Base-by-base conservation (phyloP, 202 grass and related monocot species). In the Schoenoplectus tabernaemontani region DNA sequence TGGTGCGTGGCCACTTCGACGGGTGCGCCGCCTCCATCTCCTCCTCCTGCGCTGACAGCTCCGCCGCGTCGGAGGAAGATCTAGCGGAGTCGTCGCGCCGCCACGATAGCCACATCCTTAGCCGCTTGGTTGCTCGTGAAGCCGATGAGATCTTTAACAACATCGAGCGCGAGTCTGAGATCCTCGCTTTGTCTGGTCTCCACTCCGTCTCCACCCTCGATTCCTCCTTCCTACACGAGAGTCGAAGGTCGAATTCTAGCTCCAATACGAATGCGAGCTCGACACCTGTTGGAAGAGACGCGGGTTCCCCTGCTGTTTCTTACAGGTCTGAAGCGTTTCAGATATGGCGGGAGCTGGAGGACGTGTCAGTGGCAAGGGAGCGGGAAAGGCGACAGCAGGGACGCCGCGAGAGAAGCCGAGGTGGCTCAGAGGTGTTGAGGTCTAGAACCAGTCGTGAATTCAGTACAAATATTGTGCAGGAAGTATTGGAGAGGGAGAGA, bases 301-400 rank as follows among this genome's bases (percentile, higher is more conserved):
- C 28, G 28, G 28, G 81, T 48, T 42, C 65, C 63, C 39, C 66
- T 44, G 56, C 58, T 24, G 77, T 80, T 11, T 63, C 77, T 5
- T 89, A 89, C 24, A 78, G 89, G 1, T 46, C 89, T 4, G 86
- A 90, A 2, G 87, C 93, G 19, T 90, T 99, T n/a, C 96, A 99
- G 96, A 99, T 99, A 90, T 96, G 96, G 96, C 81, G 96, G 76
- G 92, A 99, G 81, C 88, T 99, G 68, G 92, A 99, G 85, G 86
- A 96, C 32, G 73, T 77, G 3, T 68, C 80, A 1, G 62, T 47
- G 5, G 78, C 78, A 26, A 66, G 42, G 58, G 78, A 88, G 61
- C 59, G 86, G 77, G 86, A 85, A 33, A 59, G 82, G 32, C 26
- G 83, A 57, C 63, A 72, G 76, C 65, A 69, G 41, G 30, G 73